Conservation (phyloP, 768 basidiomycete genomes). For the Boletus rufocinnamomeus region DNA sequence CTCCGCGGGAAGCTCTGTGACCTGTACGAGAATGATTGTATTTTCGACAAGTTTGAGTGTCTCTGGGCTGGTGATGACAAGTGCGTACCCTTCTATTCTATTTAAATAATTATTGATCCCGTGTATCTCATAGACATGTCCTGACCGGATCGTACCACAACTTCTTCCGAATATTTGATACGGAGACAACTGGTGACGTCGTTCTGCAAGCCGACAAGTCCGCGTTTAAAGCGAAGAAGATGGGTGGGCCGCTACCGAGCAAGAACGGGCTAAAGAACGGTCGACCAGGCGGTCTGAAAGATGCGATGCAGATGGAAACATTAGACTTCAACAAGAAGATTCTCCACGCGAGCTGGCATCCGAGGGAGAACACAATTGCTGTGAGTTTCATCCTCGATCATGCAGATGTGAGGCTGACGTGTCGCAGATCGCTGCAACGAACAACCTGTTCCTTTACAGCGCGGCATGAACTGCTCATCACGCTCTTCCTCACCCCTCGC, state of each 20-base stretch:
- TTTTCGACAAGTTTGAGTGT: constrained; percentile 99
- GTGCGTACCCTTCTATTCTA: constrained; percentile 52
- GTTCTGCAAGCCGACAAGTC: constrained; percentile 98
- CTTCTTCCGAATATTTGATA: constrained; percentile 99
- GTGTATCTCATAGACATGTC: constrained; percentile 65
- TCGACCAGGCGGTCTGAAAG: constrained; percentile 67
- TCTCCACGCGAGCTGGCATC: constrained; percentile 96
- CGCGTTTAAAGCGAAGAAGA: constrained; percentile 99
- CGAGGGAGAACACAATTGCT: constrained; percentile 96
- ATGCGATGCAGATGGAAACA: constrained; percentile 84
- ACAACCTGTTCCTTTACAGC: constrained; percentile 38
- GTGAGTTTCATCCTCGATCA: constrained; percentile 48
- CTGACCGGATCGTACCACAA: constrained; percentile 99
- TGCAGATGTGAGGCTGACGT: constrained; percentile 9
- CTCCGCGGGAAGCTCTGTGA: constrained; percentile 97
- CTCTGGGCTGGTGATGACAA: constrained; percentile 96
- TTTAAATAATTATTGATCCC: constrained; percentile 13
- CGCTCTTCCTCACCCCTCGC: constrained; percentile 2
- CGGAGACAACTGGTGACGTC: constrained; percentile 82
- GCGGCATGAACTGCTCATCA: constrained; percentile 39
- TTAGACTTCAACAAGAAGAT: constrained; percentile 98
- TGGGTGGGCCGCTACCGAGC: constrained; percentile 79
- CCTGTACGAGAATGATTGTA: constrained; percentile 99
- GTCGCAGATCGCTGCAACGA: constrained; percentile 85
- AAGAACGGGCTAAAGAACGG: constrained; percentile 77